Base-by-base conservation (phyloP, 2,329 filamentous ascomycete genomes). In the Scorias spongiosa region DNA sequence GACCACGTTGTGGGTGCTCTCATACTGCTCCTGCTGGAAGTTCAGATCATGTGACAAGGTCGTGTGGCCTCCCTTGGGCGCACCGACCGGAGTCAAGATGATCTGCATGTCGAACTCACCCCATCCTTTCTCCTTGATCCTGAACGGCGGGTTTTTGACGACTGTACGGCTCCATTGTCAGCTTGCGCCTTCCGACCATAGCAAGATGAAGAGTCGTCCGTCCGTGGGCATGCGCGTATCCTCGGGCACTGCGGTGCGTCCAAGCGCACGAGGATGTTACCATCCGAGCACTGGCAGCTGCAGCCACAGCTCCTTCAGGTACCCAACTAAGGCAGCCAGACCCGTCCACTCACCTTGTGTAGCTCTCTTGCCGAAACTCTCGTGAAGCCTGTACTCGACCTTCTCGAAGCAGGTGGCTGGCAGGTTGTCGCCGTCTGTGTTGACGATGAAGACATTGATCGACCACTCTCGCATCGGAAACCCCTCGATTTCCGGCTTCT, bases 41-140 rank as follows among this genome's bases (percentile, higher is more conserved):
- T 96, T 95, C 48, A 98, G 74, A 60, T 98, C 91, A 64, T 98
- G 91, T 42, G 72, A 67, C 51, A 98, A 72, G 11, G 75, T 71
- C 57, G 86, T 76, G 58, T 94, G 89, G 46, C 81, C 78, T 45
- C 77, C 81, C 71, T 95, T 95, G 65, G 91, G 86, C 15, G 49
- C 51, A 15, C 59, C 60, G 28, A 82, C 79, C 38, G 82, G 84
- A 58, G 80, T 82, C 54, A 93, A 74, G 49, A 84, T 78, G 57
- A 96, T 91, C 40, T 71, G 73, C 79, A 98, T 89, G 61, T 96
- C 91, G 62, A 98, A 98, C 67, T 96, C 91, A 58, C 91, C 91
- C 91, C 91, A 98, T 54, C 91, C 91, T 66, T 95, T 84, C 65
- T 98, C 93, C 50, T 78, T 72, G 64, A 93, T 93, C 51, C 74